phyloP scores from a whole-genome alignment of 2,329 filamentous ascomycete species.

The Balansia obtecta region DNA sequence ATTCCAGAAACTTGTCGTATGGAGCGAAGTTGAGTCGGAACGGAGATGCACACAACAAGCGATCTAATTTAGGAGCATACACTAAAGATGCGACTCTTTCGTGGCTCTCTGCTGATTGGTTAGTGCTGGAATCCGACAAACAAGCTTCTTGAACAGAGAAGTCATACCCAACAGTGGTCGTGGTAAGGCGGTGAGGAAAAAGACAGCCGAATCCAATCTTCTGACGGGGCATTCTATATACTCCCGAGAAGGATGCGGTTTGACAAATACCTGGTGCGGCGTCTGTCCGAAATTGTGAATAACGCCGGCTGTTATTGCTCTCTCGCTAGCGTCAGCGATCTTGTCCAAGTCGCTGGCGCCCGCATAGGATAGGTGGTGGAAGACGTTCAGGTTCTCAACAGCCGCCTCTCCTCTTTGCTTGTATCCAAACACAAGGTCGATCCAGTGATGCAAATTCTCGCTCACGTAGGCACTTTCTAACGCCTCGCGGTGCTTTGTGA shows the following conservation, averaged over 20 bases:
- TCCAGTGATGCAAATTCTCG: slow-evolving; percentile 83
- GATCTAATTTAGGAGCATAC: slow-evolving; percentile 68
- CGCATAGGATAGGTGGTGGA: slow-evolving; percentile 90
- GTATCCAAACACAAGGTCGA: slow-evolving; percentile 85
- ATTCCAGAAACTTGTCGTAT: slow-evolving; percentile 88
- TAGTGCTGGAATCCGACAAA: not conserved
- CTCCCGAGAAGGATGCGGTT: slow-evolving; percentile 67
- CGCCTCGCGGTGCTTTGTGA: slow-evolving; percentile 89
- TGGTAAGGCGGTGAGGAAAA: slow-evolving; percentile 64
- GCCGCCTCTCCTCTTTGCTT: slow-evolving; percentile 92
- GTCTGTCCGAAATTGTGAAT: slow-evolving; percentile 99
- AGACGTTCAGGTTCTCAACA: slow-evolving; percentile 84
- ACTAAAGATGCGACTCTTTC: slow-evolving; percentile 71
- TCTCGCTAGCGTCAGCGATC: slow-evolving; percentile 78
- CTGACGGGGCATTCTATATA: slow-evolving; percentile 49
- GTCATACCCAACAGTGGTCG: slow-evolving; percentile 57
- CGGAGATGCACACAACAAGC: slow-evolving; percentile 69
- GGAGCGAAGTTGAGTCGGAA: slow-evolving; percentile 83
- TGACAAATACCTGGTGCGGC: slow-evolving; percentile 83
- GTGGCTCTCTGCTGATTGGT: slow-evolving; percentile 38
- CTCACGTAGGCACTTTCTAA: slow-evolving; percentile 89
- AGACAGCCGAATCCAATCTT: slow-evolving; percentile 66
- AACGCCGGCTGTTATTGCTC: slow-evolving; percentile 80
- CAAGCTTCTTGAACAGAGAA: not conserved
- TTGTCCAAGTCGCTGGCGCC: slow-evolving; percentile 86